These are phyloP conservation scores for Ricinus communis DNA, from an alignment of 345 rosid species.

Conservation along the genomic window DNA sequence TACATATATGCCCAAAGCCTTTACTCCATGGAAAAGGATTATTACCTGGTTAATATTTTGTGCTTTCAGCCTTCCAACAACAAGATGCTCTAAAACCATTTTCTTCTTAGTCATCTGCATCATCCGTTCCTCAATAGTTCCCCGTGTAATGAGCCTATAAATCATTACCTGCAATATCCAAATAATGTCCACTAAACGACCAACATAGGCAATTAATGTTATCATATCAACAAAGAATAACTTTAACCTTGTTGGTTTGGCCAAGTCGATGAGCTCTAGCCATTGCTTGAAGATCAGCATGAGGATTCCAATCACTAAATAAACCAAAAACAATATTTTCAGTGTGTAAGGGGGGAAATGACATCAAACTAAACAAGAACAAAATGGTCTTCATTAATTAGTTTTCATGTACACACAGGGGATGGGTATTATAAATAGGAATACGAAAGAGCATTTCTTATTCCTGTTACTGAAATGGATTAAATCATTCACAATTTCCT, in stretches of 20 bases:
- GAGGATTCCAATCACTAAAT: constrained; percentile 98
- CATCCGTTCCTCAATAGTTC: constrained; percentile 97
- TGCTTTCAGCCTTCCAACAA: constrained; percentile 94
- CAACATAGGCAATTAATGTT: constrained; percentile 9
- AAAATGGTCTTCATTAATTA: background rate
- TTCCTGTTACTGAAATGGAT: background rate
- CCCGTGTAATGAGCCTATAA: constrained; percentile 84
- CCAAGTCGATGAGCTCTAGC: constrained; percentile 99
- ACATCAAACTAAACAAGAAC: background rate
- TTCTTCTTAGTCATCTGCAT: constrained; percentile 99
- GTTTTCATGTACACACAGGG: background rate
- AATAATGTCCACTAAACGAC: constrained; percentile 18
- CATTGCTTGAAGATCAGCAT: constrained; percentile 99
- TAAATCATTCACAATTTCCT: background rate
- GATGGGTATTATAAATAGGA: background rate
- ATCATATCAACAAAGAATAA: constrained; percentile 7
- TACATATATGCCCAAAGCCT: background rate
- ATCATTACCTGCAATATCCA: constrained; percentile 78
- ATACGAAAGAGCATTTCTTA: background rate
- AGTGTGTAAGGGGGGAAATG: background rate
- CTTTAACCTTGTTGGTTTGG: constrained; percentile 85
- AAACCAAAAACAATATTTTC: constrained; percentile 29
- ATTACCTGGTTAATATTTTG: constrained; percentile 95
- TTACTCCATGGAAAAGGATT: background rate
- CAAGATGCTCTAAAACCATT: constrained; percentile 99